Percentiles rank a stretch among this genome's conserved stretches.
Evolutionary conservation across 148 eudicot species (phyloP).

Genomic region (Diospyros lotus): DNA sequence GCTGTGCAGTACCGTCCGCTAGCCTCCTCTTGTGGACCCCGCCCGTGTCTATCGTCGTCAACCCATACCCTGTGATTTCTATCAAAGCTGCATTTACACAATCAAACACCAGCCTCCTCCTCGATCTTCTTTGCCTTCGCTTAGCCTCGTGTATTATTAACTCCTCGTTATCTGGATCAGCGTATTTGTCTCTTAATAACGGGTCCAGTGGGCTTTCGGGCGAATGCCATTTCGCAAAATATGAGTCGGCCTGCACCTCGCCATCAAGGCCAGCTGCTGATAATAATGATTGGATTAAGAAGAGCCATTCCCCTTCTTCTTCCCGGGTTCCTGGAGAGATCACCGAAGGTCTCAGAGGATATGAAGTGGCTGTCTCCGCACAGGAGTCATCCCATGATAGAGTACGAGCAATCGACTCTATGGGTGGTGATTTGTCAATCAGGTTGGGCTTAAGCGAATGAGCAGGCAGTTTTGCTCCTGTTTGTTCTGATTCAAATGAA

Average conservation of each 20-base stretch:
- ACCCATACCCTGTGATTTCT: constrained; percentile 37
- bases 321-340: constrained; percentile 38
- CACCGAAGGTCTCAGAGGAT: constrained; percentile 34
- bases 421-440: constrained; percentile 93
- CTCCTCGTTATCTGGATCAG: constrained; percentile 42
- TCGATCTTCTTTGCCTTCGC: constrained; percentile 60
- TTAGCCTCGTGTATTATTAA: constrained; percentile 45
- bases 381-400: constrained; percentile 67
- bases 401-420: constrained; percentile 89
- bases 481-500: constrained; percentile 13
- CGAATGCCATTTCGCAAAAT: constrained; percentile 63
- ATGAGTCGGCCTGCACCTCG: constrained; percentile 37
- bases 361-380: constrained; percentile 34
- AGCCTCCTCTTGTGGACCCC: constrained; percentile 8
- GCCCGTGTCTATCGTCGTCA: constrained; percentile 17
- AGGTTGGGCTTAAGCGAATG: constrained; percentile 50
- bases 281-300: constrained; percentile 60
- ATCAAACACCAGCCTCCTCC: constrained; percentile 71
- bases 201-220: constrained; percentile 84
- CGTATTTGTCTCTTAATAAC: constrained; percentile 51
- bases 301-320: constrained; percentile 53
- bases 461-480: constrained; percentile 42
- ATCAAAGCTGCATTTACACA: constrained; percentile 63
- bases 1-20: constrained; percentile 12
- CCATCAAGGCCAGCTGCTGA: constrained; percentile 52